Base-by-base conservation (phyloP, 805 yeast genomes). In the Groenewaldozyma salmanticensis region DNA sequence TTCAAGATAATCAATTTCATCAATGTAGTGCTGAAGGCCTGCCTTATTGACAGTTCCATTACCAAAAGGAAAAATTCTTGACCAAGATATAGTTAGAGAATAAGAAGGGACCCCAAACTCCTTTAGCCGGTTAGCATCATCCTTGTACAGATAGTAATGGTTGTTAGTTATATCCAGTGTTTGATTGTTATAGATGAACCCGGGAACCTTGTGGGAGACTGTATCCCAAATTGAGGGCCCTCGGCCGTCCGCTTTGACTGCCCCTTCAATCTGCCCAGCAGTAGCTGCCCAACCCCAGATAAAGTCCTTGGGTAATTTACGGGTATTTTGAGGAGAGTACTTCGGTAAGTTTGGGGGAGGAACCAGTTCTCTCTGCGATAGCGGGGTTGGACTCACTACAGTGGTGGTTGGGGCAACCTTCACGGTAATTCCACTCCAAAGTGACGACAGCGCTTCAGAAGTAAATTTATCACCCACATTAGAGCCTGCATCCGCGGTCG, bases 181-280 rank as follows among this genome's bases (percentile, higher is more conserved):
- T 18, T 35, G 35, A 16, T 35, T 33, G 22, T 42, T 45, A 11
- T 38, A 35, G 4, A 52, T 38, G 18, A 50, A 41, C 4, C 46
- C 48, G 4, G 47, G 42, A 4, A 42, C 45, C 19, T 41, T 49
- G 33, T 50, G 55, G 3, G 50, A 42, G 18, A 45, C 47, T 15
- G 33, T 44, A 42, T 62, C 67, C 53, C 54, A 49, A 20, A 59
- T 46, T 9, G 61, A 47, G 11, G 65, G 66, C 3, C 59, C 49
- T 35, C 61, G 51, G 5, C 62, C 61, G 40, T 62, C 62, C 22
- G 53, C 61, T 21, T 57, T 55, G 21, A 55, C 52, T 5, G 67
- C 64, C 18, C 66, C 66, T 49, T 62, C 67, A 35, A 61, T 54
- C 48, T 62, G 67, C 20, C 57, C 53, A 13, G 64, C 62, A 16